A percentile compares a stretch with the other conserved stretches of the same genome.
Evolutionary conservation across 2,329 filamentous ascomycete genomes (phyloP).

Genomic region (Nothophaeocryptopus gaeumannii): DNA sequence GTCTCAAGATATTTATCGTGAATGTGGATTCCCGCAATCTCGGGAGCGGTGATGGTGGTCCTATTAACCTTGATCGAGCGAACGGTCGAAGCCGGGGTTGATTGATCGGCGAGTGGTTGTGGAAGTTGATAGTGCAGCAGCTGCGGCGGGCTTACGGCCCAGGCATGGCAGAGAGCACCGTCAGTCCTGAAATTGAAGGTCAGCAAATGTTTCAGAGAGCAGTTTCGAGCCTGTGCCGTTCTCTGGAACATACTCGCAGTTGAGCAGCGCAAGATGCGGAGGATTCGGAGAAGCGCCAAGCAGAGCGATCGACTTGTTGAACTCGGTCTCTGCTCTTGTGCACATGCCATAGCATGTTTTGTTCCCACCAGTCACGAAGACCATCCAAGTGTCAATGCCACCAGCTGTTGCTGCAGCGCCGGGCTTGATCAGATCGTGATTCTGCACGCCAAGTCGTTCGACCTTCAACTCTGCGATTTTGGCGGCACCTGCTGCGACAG

Average conservation of each 20-base stretch:
- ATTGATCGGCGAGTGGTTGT: slow-evolving; percentile 59
- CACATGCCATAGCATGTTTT: slow-evolving; percentile 75
- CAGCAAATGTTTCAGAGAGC: too few relatives aligned
- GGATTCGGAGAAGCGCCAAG: slow-evolving; percentile 60
- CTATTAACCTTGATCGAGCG: slow-evolving; percentile 66
- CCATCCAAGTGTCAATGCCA: slow-evolving; percentile 71
- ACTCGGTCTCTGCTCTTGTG: slow-evolving; percentile 59
- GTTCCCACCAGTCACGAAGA: slow-evolving; percentile 72
- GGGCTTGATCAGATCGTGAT: slow-evolving; percentile 68
- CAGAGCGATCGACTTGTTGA: slow-evolving; percentile 49
- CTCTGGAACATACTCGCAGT: slow-evolving; percentile 58
- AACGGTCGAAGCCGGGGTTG: slow-evolving; percentile 62
- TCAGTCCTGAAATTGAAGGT: slow-evolving; percentile 43
- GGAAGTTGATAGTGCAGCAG: slow-evolving; percentile 65
- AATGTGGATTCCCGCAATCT: slow-evolving; percentile 59
- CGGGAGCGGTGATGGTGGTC: slow-evolving; percentile 63
- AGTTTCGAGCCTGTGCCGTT: too few relatives aligned
- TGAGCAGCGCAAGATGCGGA: slow-evolving; percentile 66
- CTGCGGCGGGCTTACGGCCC: slow-evolving; percentile 63
- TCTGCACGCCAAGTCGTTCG: slow-evolving; percentile 61
- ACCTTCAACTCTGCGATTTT: slow-evolving; percentile 54
- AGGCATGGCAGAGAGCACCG: slow-evolving; percentile 70
- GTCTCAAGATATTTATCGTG: slow-evolving; percentile 57
- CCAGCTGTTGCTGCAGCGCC: slow-evolving; percentile 57
- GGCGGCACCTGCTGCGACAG: slow-evolving; percentile 35